Base-by-base conservation (phyloP, 371 early-diverging fungal species). In the Lichtheimia ramosa region DNA sequence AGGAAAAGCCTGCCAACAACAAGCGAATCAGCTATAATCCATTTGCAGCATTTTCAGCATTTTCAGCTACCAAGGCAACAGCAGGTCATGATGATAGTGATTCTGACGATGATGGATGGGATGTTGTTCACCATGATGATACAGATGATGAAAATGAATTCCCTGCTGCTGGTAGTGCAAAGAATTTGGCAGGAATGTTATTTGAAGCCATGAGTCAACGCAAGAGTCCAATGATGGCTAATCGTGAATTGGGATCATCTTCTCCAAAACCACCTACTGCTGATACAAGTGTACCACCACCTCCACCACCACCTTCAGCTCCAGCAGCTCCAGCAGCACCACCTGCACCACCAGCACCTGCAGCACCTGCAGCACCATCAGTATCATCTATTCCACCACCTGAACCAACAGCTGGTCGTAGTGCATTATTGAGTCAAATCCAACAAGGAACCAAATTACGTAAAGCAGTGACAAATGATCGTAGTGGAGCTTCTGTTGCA, bases 21-120 rank as follows among this genome's bases (percentile, higher is more conserved):
- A 81, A 81, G 58, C 74, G 81, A 15, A 63, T 74, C 12, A 81
- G 81, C 52, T 81, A 81, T 54, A 81, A 81, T 65, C 81, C 81
- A 5, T 81, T 81, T 61, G 77, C 77, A 24, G 62, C 80, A 14
- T 74, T 74, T 42, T 74, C 80, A 55, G 80, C 80, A 18, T 74
- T 75, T 43, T 69, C 73, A 46, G 78, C 78, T 15, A 74, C 81
- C 14, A 70, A 70, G 46, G 71, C 64, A 5, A 34, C 34, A 34
- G 54, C 34, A 34, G 54, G 60, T 24, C 55, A 61, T 21, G 61
- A 62, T 18, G 58, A 69, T 5, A 68, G 66, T 28, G 77, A 73
- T 48, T 62, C 63, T 3, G 75, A 72, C 46, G 66, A 77, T 34
- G 77, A 76, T 51, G 73, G 73, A 51, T 74, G 77, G 71, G 74